Evolutionary conservation across 257 asterid species (phyloP).

Genomic region (Eustoma russellianum): DNA sequence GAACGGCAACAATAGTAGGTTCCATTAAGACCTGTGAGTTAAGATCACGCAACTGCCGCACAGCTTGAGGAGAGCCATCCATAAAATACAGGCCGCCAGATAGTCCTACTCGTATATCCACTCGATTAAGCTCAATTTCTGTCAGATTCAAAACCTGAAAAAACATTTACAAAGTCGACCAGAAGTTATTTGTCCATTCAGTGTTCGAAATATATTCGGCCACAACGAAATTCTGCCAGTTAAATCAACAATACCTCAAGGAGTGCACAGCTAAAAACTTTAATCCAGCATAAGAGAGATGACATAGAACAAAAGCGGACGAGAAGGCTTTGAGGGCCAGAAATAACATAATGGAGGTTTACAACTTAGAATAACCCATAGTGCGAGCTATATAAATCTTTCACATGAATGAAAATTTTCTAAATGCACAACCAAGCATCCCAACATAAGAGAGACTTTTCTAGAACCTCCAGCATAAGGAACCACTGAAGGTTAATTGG

Average conservation of each 20-base stretch:
- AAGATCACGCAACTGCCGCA: constrained; percentile 67
- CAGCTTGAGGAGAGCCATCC: constrained; percentile 96
- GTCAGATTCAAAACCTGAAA: constrained; percentile 83
- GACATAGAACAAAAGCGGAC: too few species aligned
- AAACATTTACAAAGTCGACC: constrained; percentile 6
- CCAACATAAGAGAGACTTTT: too few species aligned
- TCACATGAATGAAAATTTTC: too few species aligned
- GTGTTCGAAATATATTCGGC: too few species aligned
- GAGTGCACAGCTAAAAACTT: background rate
- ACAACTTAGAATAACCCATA: too few species aligned
- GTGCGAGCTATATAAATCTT: too few species aligned
- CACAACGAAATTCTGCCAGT: background rate
- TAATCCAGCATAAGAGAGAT: too few species aligned
- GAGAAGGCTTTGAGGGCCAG: too few species aligned
- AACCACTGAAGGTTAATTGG: too few species aligned
- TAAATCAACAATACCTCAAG: background rate
- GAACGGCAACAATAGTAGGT: constrained; percentile 3
- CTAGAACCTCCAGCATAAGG: too few species aligned
- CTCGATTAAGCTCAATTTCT: constrained; percentile 74
- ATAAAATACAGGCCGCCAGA: constrained; percentile 89
- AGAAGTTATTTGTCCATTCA: background rate
- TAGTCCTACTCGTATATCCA: constrained; percentile 78
- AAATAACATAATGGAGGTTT: too few species aligned
- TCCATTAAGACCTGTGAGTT: constrained; percentile 55
- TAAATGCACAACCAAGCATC: too few species aligned